Conservation (phyloP, 148 eudicot genomes). For the Bassia scoparia region DNA sequence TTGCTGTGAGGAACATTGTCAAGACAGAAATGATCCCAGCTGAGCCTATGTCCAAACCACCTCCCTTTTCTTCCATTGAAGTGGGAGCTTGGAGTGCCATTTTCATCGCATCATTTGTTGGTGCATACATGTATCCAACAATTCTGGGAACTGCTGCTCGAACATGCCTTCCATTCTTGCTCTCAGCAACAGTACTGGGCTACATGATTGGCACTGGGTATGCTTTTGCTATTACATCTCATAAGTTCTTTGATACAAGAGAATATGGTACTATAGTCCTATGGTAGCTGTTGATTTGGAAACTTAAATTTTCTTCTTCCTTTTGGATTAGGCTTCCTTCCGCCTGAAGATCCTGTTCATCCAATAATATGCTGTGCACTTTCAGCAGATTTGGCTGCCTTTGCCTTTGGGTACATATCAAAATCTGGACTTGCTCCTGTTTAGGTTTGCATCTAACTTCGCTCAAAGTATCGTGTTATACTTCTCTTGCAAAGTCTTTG, state of each 20-base stretch:
- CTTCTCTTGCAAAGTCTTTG: not conserved
- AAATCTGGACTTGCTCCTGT: constrained; percentile 69
- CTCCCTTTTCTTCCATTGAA: constrained; percentile 74
- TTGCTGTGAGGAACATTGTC: constrained; percentile 80
- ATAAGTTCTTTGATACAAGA: not conserved
- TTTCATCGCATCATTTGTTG: constrained; percentile 59
- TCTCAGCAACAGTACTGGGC: constrained; percentile 85
- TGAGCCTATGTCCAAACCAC: constrained; percentile 92
- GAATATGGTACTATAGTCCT: too few relatives aligned
- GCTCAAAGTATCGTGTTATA: not conserved
- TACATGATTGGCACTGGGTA: constrained; percentile 93
- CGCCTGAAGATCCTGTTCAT: constrained; percentile 65
- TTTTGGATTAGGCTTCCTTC: constrained; percentile 62
- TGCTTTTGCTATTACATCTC: constrained; percentile 12
- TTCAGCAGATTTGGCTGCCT: constrained; percentile 87
- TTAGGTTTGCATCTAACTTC: constrained; percentile 54
- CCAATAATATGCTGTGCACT: constrained; percentile 91
- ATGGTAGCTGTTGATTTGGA: not conserved
- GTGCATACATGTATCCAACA: constrained; percentile 57
- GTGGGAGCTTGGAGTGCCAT: constrained; percentile 66
- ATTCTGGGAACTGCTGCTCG: constrained; percentile 74
- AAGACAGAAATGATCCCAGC: constrained; percentile 89
- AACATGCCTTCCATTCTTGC: constrained; percentile 90
- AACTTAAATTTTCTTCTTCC: not conserved
- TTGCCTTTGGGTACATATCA: constrained; percentile 72